Evolutionary conservation across 192 early-diverging fungal species (phyloP).

Genomic region (Backusella westeae): DNA sequence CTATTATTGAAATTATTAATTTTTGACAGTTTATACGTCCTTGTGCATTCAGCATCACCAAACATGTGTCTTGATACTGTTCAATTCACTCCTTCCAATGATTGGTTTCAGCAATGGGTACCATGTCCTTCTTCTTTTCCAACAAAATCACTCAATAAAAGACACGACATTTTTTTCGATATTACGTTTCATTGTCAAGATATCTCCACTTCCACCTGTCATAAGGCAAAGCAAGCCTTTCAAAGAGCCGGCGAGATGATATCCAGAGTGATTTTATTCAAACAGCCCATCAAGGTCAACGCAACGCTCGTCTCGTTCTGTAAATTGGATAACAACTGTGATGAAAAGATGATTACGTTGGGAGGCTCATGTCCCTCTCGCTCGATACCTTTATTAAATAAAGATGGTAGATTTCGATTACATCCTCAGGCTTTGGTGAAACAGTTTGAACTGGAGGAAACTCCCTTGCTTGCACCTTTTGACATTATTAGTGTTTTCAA

Average conservation of each 20-base stretch:
- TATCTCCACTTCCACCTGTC: constrained; percentile 7
- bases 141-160: not conserved
- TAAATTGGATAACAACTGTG: not conserved
- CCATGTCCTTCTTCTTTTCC: not conserved
- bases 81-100: not conserved
- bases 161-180: not conserved
- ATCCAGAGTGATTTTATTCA: constrained; percentile 16
- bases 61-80: not conserved
- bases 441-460: constrained; percentile 17
- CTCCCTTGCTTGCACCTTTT: constrained; percentile 13
- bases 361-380: constrained; percentile 39
- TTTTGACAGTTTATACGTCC: not conserved
- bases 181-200: constrained; percentile 1
- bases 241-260: constrained; percentile 23
- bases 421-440: constrained; percentile 42
- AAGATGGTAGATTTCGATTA: constrained; percentile 27
- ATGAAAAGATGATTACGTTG: not conserved
- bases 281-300: constrained; percentile 28
- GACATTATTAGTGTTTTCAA: constrained; percentile 42
- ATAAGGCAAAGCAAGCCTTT: constrained; percentile 24
- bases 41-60: not conserved
- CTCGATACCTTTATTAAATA: constrained; percentile 19
- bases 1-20: not conserved
- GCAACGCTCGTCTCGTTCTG: constrained; percentile 35
- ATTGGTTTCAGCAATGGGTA: not conserved